Evolutionary conservation across 805 yeast species (phyloP), one percentile per base, ranked within the genome.

Genomic region (Ogataea neopini): DNA sequence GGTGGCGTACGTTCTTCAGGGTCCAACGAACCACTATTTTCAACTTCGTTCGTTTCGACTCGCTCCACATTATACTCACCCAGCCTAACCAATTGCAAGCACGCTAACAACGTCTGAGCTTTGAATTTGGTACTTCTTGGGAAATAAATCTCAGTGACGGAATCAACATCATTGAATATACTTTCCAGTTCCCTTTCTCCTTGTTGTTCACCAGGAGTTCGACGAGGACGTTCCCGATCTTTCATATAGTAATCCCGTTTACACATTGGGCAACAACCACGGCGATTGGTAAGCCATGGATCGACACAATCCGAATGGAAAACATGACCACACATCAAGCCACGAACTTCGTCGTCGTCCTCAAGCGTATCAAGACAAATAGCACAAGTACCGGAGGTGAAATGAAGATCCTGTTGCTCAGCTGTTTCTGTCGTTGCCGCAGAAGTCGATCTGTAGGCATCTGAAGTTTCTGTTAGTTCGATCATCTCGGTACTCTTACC

Each of bases 191-290:
- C 59, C 37, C 58, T 42, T 43, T 60, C 46, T 43, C 62, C 52
- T 53, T 55, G 43, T 35, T 52, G 30, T 32, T 30, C 34, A 8
- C 49, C 43, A 40, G 47, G 23, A 20, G 41, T 17, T 10, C 26
- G 19, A 15, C 28, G 20, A 23, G 50, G 41, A 13, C 47, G 42
- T 25, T 47, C 48, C 4, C 51, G 54, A 43, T 65, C 71, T 50
- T 71, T 72, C 60, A 70, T 69, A 57, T 74, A 79, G 61, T 82
- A 83, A 61, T 83, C 89, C 26, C 84, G 69, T 59, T 87, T 86
- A 66, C 96, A 88, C 72, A 84, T 80, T 7, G 96, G 96, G 62
- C 96, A 88, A 57, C 88, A 83, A 0, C 90, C 91, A 40, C 85
- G 75, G 54, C 92, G 71, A 52, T 79, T 77, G 2, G 80, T 82